These are phyloP conservation scores for Paramarasmius palmivorus DNA, from an alignment of 1,284 basidiomycete species.

Conservation along the genomic window DNA sequence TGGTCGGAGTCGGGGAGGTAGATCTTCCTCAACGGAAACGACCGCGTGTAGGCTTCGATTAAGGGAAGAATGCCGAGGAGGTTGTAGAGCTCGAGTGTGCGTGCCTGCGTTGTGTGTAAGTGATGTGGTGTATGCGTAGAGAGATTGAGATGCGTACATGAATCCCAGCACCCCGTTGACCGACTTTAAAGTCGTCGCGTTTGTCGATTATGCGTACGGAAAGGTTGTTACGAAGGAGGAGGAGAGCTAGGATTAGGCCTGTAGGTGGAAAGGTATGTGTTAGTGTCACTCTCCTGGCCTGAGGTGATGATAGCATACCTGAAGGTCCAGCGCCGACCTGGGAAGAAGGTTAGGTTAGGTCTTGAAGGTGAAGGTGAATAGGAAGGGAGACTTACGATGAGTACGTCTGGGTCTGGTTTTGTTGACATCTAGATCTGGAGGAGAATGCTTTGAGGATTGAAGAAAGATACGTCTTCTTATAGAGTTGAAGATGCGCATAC, in stretches of 20 bases:
- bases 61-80: constrained; percentile 15
- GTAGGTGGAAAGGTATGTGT: too few relatives aligned
- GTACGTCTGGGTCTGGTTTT: too few relatives aligned
- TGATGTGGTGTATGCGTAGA: not conserved
- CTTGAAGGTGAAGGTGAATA: too few relatives aligned
- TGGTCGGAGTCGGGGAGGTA: not conserved
- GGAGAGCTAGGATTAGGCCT: constrained; percentile 22
- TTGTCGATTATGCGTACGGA: constrained; percentile 21
- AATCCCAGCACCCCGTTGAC: constrained; percentile 18
- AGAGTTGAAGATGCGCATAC: too few relatives aligned
- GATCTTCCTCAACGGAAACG: not conserved
- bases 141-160: not conserved
- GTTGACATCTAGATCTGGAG: too few relatives aligned
- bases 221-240: constrained; percentile 17
- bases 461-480: too few relatives aligned
- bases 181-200: constrained; percentile 10
- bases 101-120: constrained; percentile 4
- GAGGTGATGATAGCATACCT: too few relatives aligned
- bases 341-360: too few relatives aligned
- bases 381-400: too few relatives aligned
- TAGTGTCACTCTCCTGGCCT: too few relatives aligned
- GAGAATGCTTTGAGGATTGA: too few relatives aligned
- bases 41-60: constrained; percentile 1
- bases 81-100: constrained; percentile 19
- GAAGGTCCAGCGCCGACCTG: too few relatives aligned